phyloP scores from a whole-genome alignment of 768 basidiomycete genomes.

The Mycena kentingensis region DNA sequence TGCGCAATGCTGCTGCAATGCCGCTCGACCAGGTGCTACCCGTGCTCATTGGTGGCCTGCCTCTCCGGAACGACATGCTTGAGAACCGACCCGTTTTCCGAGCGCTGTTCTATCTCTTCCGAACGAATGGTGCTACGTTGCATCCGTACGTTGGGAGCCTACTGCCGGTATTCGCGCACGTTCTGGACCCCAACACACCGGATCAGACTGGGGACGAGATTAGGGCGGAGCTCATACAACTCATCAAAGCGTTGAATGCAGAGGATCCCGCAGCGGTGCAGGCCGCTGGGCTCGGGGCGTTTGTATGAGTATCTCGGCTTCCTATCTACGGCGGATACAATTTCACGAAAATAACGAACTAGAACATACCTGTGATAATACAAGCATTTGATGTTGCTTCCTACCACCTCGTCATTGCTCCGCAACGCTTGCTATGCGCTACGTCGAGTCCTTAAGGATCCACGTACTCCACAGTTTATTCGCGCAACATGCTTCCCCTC shows the following conservation, averaged over 20 bases:
- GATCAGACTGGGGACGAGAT: slow-evolving; percentile 85
- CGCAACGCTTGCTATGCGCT: no score
- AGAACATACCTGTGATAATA: no score
- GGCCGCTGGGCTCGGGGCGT: slow-evolving; percentile 68
- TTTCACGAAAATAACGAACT: no score
- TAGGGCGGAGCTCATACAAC: slow-evolving; percentile 70
- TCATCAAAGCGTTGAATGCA: slow-evolving; percentile 70
- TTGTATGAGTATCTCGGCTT: slow-evolving; percentile 51
- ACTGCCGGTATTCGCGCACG: slow-evolving; percentile 75
- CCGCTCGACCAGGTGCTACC: slow-evolving; percentile 93
- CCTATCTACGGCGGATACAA: no score
- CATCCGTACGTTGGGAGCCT: slow-evolving; percentile 78
- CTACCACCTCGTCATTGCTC: no score
- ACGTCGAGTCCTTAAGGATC: no score
- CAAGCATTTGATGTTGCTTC: not conserved
- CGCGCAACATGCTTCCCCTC: no score
- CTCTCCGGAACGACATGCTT: slow-evolving; percentile 83
- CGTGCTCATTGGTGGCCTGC: slow-evolving; percentile 77
- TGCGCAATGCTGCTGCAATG: slow-evolving; percentile 73
- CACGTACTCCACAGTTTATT: no score
- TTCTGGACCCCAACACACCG: slow-evolving; percentile 71
- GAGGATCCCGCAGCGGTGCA: slow-evolving; percentile 80
- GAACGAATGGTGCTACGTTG: slow-evolving; percentile 67
- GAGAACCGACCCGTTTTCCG: slow-evolving; percentile 91
- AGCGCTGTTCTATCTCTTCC: slow-evolving; percentile 86